Conservation (phyloP, 805 yeast genomes). For the Hanseniaspora lachancei region DNA sequence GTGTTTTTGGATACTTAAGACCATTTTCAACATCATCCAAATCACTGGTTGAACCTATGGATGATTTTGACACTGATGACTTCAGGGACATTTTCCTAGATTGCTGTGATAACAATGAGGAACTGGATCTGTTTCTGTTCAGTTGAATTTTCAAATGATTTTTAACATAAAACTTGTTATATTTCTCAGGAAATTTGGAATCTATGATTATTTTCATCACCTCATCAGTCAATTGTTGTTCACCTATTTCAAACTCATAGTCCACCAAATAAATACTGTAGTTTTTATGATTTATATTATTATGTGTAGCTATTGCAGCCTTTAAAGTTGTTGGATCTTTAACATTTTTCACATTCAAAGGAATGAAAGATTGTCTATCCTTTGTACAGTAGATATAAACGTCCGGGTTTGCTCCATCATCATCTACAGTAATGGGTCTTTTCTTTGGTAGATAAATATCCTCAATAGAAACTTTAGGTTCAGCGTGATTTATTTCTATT, state of each 20-base stretch:
- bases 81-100: constrained; percentile 22
- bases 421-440: constrained; percentile 16
- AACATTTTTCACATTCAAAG: constrained; percentile 32
- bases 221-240: constrained; percentile 30
- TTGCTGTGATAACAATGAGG: constrained; percentile 16
- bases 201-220: constrained; percentile 25
- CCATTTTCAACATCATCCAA: constrained; percentile 15
- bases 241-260: constrained; percentile 47
- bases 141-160: constrained; percentile 19
- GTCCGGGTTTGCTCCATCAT: constrained; percentile 13
- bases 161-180: constrained; percentile 21
- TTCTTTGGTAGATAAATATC: constrained; percentile 18
- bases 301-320: constrained; percentile 27
- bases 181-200: not conserved
- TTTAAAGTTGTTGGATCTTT: constrained; percentile 30
- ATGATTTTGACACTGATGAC: constrained; percentile 21
- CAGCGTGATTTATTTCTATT: not conserved
- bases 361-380: constrained; percentile 46
- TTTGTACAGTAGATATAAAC: constrained; percentile 42
- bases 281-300: constrained; percentile 23
- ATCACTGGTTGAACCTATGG: constrained; percentile 6
- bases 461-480: not conserved
- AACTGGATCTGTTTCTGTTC: constrained; percentile 17
- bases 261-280: constrained; percentile 52
- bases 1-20: constrained; percentile 25